Percentiles rank a stretch among this genome's conserved stretches.
Conservation (phyloP, 768 basidiomycete species). For the Boletus patriciae region DNA sequence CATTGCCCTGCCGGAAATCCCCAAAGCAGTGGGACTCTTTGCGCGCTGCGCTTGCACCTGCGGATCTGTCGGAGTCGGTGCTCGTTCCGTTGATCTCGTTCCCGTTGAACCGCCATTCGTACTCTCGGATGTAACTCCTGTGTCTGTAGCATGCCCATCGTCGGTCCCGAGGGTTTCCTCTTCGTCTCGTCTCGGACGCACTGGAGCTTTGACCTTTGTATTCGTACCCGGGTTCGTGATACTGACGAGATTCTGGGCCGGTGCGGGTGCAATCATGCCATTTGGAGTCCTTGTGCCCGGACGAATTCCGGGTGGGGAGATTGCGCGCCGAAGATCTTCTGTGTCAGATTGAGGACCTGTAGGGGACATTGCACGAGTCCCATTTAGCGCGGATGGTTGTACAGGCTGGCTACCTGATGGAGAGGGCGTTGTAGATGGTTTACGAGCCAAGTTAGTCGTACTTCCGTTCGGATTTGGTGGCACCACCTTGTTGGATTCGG, state of each 20-base stretch:
- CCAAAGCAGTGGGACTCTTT: conserved; percentile 56
- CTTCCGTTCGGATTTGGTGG: conserved; percentile 36
- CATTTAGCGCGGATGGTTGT: conserved; percentile 31
- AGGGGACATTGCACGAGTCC: conserved; percentile 67
- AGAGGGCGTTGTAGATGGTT: conserved; percentile 46
- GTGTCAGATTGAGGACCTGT: conserved; percentile 44
- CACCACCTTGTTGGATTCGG: conserved; percentile 53
- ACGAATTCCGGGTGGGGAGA: conserved; percentile 60
- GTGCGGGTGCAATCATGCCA: conserved; percentile 16
- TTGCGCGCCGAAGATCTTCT: conserved; percentile 63
- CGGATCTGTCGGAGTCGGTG: conserved; percentile 55
- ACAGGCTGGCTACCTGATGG: conserved; percentile 28
- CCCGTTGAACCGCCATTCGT: conserved; percentile 27
- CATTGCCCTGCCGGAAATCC: conserved; percentile 49
- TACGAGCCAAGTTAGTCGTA: conserved; percentile 41
- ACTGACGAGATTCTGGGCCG: conserved; percentile 11
- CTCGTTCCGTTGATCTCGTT: conserved; percentile 42
- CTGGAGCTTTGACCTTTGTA: conserved; percentile 51
- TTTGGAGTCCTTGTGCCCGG: conserved; percentile 39
- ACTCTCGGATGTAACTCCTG: conserved; percentile 45
- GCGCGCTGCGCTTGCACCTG: conserved; percentile 37
- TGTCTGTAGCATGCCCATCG: conserved; percentile 50
- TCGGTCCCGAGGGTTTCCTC: conserved; percentile 44
- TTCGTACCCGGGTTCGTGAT: conserved; percentile 25
- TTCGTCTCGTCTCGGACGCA: conserved; percentile 48